Conservation (phyloP, 768 basidiomycete genomes). For the Tricholoma furcatifolium region DNA sequence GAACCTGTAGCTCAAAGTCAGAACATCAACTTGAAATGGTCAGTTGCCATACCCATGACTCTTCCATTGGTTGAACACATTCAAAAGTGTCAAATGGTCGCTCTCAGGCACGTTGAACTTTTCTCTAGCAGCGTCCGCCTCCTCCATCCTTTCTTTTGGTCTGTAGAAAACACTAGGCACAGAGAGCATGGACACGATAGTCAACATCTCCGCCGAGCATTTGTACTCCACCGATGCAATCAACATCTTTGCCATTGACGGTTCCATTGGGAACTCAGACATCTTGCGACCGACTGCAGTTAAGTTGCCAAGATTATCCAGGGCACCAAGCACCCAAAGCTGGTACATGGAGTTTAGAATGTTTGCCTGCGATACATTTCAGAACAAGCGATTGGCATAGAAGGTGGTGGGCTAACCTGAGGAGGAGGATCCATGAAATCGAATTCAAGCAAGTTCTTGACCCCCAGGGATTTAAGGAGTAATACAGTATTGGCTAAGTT, state of each 20-base stretch:
- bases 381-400: not conserved
- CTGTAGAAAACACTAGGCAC: conserved; percentile 98
- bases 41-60: conserved; percentile 72
- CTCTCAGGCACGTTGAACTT: conserved; percentile 99
- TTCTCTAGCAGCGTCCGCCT: conserved; percentile 95
- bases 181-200: conserved; percentile 98
- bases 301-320: conserved; percentile 97
- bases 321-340: conserved; percentile 96
- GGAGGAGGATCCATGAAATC: conserved; percentile 99
- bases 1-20: conserved; percentile 48
- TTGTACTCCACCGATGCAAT: conserved; percentile 92
- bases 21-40: conserved; percentile 1
- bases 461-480: conserved; percentile 91
- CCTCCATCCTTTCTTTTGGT: conserved; percentile 96
- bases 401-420: conserved; percentile 51
- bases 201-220: conserved; percentile 95
- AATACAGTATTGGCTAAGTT: conserved; percentile 97
- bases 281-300: conserved; percentile 92
- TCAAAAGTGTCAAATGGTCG: conserved; percentile 92
- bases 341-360: conserved; percentile 99
- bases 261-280: conserved; percentile 99
- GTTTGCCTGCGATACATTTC: conserved; percentile 60
- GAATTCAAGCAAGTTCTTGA: conserved; percentile 96
- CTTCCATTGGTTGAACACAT: conserved; percentile 99
- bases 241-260: conserved; percentile 98